Evolutionary conservation across 495 filamentous ascomycete genomes (phyloP).

Genomic region (Jackrogersella minutella): DNA sequence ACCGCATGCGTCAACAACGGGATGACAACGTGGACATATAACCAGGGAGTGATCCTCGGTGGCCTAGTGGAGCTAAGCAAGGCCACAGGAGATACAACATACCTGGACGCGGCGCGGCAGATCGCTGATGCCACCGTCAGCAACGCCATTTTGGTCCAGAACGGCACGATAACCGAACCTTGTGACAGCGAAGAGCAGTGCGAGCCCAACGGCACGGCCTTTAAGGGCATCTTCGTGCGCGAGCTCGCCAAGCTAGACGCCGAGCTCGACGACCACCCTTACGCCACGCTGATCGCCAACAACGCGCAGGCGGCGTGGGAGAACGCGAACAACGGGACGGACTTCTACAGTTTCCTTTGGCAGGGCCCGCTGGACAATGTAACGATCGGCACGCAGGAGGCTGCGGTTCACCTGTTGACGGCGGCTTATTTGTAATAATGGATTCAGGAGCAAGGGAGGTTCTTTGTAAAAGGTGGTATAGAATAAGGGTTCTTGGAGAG

Average conservation of each 20-base stretch:
- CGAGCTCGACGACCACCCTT: constrained; percentile 55
- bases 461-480: not conserved
- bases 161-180: constrained; percentile 67
- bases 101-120: constrained; percentile 59
- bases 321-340: constrained; percentile 56
- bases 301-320: constrained; percentile 67
- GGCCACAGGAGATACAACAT: constrained; percentile 48
- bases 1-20: constrained; percentile 67
- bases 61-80: constrained; percentile 66
- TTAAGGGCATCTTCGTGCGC: constrained; percentile 78
- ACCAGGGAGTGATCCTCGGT: constrained; percentile 77
- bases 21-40: constrained; percentile 71
- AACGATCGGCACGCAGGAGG: constrained; percentile 66
- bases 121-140: constrained; percentile 66
- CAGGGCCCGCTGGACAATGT: constrained; percentile 57
- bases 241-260: constrained; percentile 65
- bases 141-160: constrained; percentile 54
- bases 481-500: no score
- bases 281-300: constrained; percentile 57
- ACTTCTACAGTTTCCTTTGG: constrained; percentile 65
- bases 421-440: constrained; percentile 47
- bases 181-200: constrained; percentile 61
- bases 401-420: constrained; percentile 66
- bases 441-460: not conserved
- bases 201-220: constrained; percentile 66